A percentile compares a stretch with the other conserved stretches of the same genome.
Conservation (phyloP, 306 rosid species). For the Coriaria nepalensis region DNA sequence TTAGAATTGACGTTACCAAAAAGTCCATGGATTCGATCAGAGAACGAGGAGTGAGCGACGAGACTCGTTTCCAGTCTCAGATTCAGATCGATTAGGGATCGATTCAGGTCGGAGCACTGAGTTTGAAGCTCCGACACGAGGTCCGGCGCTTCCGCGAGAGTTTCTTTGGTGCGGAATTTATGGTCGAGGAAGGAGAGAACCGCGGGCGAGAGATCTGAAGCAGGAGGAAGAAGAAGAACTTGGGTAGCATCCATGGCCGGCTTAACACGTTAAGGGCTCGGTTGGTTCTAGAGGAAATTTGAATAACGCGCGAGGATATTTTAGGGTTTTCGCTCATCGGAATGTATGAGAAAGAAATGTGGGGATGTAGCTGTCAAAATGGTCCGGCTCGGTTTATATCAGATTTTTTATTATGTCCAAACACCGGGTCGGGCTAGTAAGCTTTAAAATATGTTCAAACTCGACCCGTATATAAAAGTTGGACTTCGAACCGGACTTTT, state of each 20-base stretch:
- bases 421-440: no score
- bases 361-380: no score
- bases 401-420: no score
- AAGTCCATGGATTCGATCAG: conserved; percentile 36
- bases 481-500: no score
- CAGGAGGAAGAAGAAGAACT: conserved; percentile 35
- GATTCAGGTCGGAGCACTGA: conserved; percentile 55
- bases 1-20: conserved; percentile 25
- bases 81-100: conserved; percentile 36
- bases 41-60: conserved; percentile 45
- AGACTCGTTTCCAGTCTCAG: conserved; percentile 42
- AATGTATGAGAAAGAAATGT: no score
- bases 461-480: no score
- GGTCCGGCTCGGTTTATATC: no score
- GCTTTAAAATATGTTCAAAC: no score
- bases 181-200: conserved; percentile 43
- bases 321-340: no score
- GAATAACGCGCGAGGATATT: no score
- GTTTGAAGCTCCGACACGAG: conserved; percentile 45
- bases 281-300: no score
- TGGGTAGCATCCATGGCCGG: conserved; percentile 29
- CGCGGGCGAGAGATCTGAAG: conserved; percentile 43
- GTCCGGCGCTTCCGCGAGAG: conserved; percentile 28
- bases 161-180: conserved; percentile 23
- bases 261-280: conserved; percentile 77